Conservation (phyloP, 1,284 basidiomycete genomes). For the Phaffia rhodozyma region DNA sequence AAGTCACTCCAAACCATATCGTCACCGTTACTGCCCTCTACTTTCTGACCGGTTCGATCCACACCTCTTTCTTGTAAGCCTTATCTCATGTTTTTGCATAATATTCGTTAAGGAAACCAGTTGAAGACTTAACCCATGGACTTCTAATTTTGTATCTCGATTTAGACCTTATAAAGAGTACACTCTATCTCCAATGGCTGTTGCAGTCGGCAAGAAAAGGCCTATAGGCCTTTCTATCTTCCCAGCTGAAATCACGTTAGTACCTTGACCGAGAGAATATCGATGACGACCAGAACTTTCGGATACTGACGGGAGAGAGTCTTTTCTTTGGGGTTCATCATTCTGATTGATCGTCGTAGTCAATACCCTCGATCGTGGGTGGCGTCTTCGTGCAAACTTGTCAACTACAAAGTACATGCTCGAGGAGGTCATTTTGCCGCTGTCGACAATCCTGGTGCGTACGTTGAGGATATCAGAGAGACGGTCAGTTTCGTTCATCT, state of each 20-base stretch:
- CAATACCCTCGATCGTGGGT: too few species aligned
- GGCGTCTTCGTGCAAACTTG: background rate
- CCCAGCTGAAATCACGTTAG: background rate
- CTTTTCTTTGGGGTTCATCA: too few species aligned
- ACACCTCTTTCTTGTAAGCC: constrained; percentile 8
- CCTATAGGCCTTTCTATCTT: background rate
- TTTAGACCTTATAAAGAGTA: background rate
- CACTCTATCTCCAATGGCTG: background rate
- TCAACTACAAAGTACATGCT: background rate
- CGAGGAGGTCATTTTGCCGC: background rate
- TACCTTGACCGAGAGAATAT: background rate
- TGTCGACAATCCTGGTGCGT: background rate
- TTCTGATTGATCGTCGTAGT: too few species aligned
- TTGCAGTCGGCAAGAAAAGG: background rate
- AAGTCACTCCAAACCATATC: constrained; percentile 1
- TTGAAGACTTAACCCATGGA: too few species aligned
- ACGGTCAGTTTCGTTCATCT: background rate
- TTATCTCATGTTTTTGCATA: background rate
- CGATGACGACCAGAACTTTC: background rate
- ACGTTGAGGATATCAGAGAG: constrained; percentile 1
- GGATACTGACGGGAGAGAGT: background rate
- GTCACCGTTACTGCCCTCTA: constrained; percentile 3
- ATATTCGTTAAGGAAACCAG: too few species aligned
- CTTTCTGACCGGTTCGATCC: constrained; percentile 5
- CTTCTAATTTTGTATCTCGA: too few species aligned